phyloP scores from a whole-genome alignment of 164 flowering plant species.

The grape (Vitis vinifera) region ASM3070453v1 NC_081818.1:6208501-6209000 shows the following conservation, averaged over 20 bases:
- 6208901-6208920: constrained; percentile 20
- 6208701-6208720: constrained; percentile 95
- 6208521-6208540: too few species aligned
- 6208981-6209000: constrained; percentile 52
- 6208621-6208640: constrained; percentile 94
- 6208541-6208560: too few species aligned
- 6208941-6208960: constrained; percentile 7
- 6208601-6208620: not conserved
- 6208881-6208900: constrained; percentile 90
- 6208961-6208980: not conserved
- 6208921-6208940: constrained; percentile 10
- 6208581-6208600: too few species aligned
- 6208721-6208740: constrained; percentile 58
- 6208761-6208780: not conserved
- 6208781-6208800: not conserved
- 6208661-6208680: constrained; percentile 93
- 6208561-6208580: too few species aligned
- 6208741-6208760: not conserved
- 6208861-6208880: constrained; percentile 99
- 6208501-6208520: too few species aligned
- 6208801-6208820: not conserved
- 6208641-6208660: constrained; percentile 92
- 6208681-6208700: constrained; percentile 92
- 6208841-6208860: constrained; percentile 91
- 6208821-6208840: constrained; percentile 20